Conservation (phyloP, 305 asterid genomes). For the Fraxinus dipetala region DNA sequence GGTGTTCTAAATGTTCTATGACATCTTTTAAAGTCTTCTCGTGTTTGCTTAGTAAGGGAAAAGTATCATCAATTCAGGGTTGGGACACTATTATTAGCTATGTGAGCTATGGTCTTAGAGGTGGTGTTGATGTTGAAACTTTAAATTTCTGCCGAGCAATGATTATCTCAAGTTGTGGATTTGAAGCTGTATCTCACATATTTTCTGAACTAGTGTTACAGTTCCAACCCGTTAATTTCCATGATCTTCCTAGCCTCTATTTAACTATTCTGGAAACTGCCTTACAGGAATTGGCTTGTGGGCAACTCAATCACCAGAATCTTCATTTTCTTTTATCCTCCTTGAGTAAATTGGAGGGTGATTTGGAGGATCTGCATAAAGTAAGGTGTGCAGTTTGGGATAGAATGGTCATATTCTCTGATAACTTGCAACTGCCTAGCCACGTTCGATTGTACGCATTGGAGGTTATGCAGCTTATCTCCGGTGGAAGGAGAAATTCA, state of each 20-base stretch:
- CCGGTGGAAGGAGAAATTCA: slow-evolving; percentile 48
- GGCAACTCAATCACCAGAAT: slow-evolving; percentile 41
- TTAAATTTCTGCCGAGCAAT: slow-evolving; percentile 65
- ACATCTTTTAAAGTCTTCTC: slow-evolving; percentile 51
- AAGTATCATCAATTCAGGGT: slow-evolving; percentile 61
- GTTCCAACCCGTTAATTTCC: slow-evolving; percentile 43
- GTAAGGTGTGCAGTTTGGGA: slow-evolving; percentile 77
- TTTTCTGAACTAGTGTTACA: slow-evolving; percentile 40
- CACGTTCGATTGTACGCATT: slow-evolving; percentile 68
- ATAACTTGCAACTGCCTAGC: slow-evolving; percentile 64
- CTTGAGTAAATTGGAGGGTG: slow-evolving; percentile 72
- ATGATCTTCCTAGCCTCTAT: slow-evolving; percentile 68
- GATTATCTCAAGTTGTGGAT: slow-evolving; percentile 71
- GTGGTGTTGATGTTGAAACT: slow-evolving; percentile 42
- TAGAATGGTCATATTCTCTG: slow-evolving; percentile 65
- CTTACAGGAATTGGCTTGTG: slow-evolving; percentile 59
- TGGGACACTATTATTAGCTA: slow-evolving; percentile 66
- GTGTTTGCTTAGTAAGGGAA: slow-evolving; percentile 49
- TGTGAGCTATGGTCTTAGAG: slow-evolving; percentile 49
- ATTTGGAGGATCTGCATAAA: slow-evolving; percentile 53
- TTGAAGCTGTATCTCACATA: slow-evolving; percentile 50
- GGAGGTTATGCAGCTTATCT: slow-evolving; percentile 81
- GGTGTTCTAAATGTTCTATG: slow-evolving; percentile 51
- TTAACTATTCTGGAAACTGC: slow-evolving; percentile 55
- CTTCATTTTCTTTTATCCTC: slow-evolving; percentile 62